Evolutionary conservation across 2,329 filamentous ascomycete species (phyloP).

Genomic region (Microdochium nivale): DNA sequence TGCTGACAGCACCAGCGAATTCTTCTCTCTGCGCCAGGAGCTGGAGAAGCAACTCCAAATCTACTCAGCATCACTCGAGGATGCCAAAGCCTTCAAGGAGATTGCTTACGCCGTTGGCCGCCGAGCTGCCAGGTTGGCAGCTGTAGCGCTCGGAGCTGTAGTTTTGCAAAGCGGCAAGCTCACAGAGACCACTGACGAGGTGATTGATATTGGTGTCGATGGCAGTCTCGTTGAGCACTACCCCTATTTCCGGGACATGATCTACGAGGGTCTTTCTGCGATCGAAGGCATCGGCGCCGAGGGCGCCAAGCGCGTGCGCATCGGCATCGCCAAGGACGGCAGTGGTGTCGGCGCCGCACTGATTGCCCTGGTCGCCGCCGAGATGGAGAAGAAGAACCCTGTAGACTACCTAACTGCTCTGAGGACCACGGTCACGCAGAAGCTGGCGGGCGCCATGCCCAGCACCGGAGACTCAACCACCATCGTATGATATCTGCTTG

Average conservation of each 20-base stretch:
- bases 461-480: constrained; percentile 11
- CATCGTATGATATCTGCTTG: constrained; percentile 8
- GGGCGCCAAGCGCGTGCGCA: constrained; percentile 80
- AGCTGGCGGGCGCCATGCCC: constrained; percentile 13
- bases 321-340: constrained; percentile 95
- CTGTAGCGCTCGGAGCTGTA: constrained; percentile 79
- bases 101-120: constrained; percentile 78
- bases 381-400: constrained; percentile 42
- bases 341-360: constrained; percentile 91
- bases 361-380: constrained; percentile 82
- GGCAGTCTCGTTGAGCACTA: constrained; percentile 94
- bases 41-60: constrained; percentile 71
- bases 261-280: constrained; percentile 70
- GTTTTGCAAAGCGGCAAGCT: constrained; percentile 74
- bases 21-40: constrained; percentile 66
- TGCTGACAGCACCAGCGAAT: constrained; percentile 64
- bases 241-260: constrained; percentile 81
- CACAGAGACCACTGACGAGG: constrained; percentile 51
- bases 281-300: constrained; percentile 69
- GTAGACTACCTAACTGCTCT: constrained; percentile 32
- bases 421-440: constrained; percentile 27
- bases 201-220: constrained; percentile 87
- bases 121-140: constrained; percentile 79
- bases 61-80: constrained; percentile 67
- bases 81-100: constrained; percentile 80